Base-by-base conservation (phyloP, 2,329 filamentous ascomycete genomes). In the Fusarium guadeloupense region DNA sequence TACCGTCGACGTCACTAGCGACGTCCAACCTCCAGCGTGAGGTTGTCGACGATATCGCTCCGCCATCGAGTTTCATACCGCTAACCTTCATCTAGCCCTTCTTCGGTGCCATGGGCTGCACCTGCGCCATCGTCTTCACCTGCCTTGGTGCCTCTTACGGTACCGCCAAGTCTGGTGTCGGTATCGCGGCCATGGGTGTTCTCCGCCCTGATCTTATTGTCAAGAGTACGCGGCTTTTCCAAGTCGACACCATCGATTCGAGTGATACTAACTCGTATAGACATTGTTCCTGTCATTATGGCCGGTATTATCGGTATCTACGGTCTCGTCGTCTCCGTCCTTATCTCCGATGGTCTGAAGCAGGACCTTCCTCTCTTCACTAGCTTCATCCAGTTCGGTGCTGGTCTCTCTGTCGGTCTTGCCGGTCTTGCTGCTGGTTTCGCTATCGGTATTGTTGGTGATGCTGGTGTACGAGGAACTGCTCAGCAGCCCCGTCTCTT, bases 261-360 rank as follows among this genome's bases (percentile, higher is more conserved):
- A 31, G 12, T 17, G 16, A 39, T 61, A 41, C 68, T 76, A 46
- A 71, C 43, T 16, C 14, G 9, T 19, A 1, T 69, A 98, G 94
- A 97, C 86, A 97, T 98, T 79, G 94, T 98, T 67, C 95, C 95
- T 77, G 95, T 98, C 81, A 97, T 99, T 89, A 99, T 99, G 95
- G 95, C 95, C 85, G 95, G 95, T 98, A 99, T 99, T 81, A 98
- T 99, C 81, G 95, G 92, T 90, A 98, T 99, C 80, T 99, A 95
- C 83, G 91, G 91, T 73, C 86, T 95, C 67, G 91, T 95, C 80
- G 91, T 94, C 60, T 93, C 91, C 16, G 91, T 95, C 77, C 81
- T 95, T 73, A 92, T 95, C 75, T 93, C 91, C 74, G 90, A 92
- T 77, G 88, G 87, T 71, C 82, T 95, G 66, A 84, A 83, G 71